Evolutionary conservation across 2,329 filamentous ascomycete species (phyloP).

Genomic region (Calonectria henricotiae): DNA sequence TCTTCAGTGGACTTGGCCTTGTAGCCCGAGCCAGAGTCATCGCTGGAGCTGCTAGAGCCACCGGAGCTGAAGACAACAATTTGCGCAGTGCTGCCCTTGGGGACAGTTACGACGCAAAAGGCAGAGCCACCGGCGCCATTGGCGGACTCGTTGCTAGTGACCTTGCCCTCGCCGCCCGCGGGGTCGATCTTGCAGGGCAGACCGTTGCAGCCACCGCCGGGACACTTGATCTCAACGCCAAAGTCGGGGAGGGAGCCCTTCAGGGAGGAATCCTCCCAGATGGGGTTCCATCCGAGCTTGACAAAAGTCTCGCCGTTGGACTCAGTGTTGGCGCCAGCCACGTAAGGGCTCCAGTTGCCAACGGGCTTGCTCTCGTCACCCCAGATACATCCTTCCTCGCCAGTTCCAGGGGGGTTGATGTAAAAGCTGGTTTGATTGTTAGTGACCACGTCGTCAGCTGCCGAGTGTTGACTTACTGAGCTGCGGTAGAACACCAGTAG

Average conservation of each 20-base stretch:
- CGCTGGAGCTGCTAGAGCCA: conserved; percentile 45
- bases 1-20: conserved; percentile 45
- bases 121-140: conserved; percentile 77
- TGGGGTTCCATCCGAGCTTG: conserved; percentile 85
- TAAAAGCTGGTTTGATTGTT: conserved; percentile 75
- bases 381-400: conserved; percentile 80
- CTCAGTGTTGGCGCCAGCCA: conserved; percentile 83
- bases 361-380: conserved; percentile 74
- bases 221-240: conserved; percentile 81
- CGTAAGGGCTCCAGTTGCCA: conserved; percentile 86
- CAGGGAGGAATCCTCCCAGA: conserved; percentile 74
- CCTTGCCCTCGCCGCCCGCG: conserved; percentile 69
- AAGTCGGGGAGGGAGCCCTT: conserved; percentile 74
- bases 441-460: conserved; percentile 44
- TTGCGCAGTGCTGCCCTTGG: conserved; percentile 76
- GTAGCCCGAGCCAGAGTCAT: conserved; percentile 43
- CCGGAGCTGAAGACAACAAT: conserved; percentile 75
- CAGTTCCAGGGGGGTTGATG: conserved; percentile 81
- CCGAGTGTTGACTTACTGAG: conserved; percentile 73
- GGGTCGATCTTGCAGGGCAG: conserved; percentile 83
- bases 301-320: conserved; percentile 77
- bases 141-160: conserved; percentile 70
- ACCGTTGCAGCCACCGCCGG: conserved; percentile 77
- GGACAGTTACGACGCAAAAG: conserved; percentile 85
- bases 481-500: conserved; percentile 82